Base-by-base conservation (phyloP, 2,329 filamentous ascomycete genomes). In the Arthrobotrys iridis region DNA sequence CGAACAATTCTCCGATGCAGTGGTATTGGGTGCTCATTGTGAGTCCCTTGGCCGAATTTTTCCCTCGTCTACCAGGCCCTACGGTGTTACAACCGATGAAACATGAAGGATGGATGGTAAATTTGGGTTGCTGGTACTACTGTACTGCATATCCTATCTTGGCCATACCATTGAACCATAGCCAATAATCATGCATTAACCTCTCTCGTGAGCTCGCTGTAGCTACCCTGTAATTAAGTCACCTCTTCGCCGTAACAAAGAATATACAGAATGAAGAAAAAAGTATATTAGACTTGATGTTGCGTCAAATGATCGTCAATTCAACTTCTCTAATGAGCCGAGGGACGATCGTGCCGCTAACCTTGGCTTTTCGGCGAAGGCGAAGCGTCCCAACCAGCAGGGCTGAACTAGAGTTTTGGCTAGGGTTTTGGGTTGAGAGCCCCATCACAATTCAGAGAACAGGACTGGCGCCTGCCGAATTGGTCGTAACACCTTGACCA, bases 311-410 rank as follows among this genome's bases (percentile, higher is more conserved):
- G 71, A 75, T 75, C 71, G 71, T 57, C 63, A 68, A 63, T 41
- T 40, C 37, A 48, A 68, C 37, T 68, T 66, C 63, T 57, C 63
- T 75, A 40, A 75, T 75, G 64, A 63, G 63, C 63, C 37, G 57
- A 45, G 33, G 57, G 71, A 57, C 41, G 58, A 50, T 63, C 55
- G 52, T 63, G 59, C 70, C 62, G 70, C 62, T 66, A 74, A 67
- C 57, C 71, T 75, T 75, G 71, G 71, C 71, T 50, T 68, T 74
- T 75, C 71, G 71, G 71, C 71, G 71, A 75, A 75, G 71, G 71
- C 71, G 71, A 75, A 68, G 62, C n/a, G n/a, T n/a, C n/a, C 60
- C 60, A 46, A 22, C 60, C 55, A 66, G 70, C 71, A 75, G 71
- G 71, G 71, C 71, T 75, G 71, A 75, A 75, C 71, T 59, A 65